phyloP scores from a whole-genome alignment of 225 moss, liverwort and hornwort species.

The Sphagnum tenellum region DNA sequence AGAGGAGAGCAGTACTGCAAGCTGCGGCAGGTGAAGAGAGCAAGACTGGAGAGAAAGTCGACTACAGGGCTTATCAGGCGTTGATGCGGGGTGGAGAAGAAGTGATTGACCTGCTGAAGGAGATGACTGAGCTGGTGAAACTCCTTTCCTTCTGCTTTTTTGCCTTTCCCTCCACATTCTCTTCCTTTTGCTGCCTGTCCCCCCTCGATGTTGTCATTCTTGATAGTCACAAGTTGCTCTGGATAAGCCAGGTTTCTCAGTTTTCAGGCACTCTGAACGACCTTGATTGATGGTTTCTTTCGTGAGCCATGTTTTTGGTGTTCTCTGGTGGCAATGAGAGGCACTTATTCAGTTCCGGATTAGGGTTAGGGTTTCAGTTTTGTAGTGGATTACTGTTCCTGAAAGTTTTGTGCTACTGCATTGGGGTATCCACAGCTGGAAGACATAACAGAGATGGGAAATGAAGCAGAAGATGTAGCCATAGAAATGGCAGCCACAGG shows the following conservation, averaged over 20 bases:
- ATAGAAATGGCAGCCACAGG: constrained; percentile 94
- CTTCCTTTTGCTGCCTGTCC: background rate
- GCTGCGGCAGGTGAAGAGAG: constrained; percentile 14
- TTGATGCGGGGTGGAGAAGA: constrained; percentile 82
- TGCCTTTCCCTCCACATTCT: too few species aligned
- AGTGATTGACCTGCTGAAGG: constrained; percentile 67
- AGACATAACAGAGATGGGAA: constrained; percentile 66
- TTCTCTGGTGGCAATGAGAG: too few species aligned
- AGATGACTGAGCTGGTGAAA: constrained; percentile 78
- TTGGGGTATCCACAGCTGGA: constrained; percentile 32
- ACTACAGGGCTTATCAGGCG: constrained; percentile 76
- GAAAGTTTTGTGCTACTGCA: background rate
- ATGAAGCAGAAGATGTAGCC: constrained; percentile 77
- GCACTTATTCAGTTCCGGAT: too few species aligned
- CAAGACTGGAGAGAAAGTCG: constrained; percentile 36
- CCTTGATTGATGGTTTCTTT: too few species aligned
- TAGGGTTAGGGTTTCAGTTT: too few species aligned
- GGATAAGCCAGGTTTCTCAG: too few species aligned
- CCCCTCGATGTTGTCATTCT: background rate
- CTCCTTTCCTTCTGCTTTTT: constrained; percentile 4
- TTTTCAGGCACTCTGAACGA: too few species aligned
- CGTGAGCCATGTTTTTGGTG: too few species aligned
- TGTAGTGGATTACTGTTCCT: too few species aligned
- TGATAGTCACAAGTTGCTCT: too few species aligned
- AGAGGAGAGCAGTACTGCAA: constrained; percentile 2